Conservation (phyloP, 768 basidiomycete species). For the Mycena epipterygia region DNA sequence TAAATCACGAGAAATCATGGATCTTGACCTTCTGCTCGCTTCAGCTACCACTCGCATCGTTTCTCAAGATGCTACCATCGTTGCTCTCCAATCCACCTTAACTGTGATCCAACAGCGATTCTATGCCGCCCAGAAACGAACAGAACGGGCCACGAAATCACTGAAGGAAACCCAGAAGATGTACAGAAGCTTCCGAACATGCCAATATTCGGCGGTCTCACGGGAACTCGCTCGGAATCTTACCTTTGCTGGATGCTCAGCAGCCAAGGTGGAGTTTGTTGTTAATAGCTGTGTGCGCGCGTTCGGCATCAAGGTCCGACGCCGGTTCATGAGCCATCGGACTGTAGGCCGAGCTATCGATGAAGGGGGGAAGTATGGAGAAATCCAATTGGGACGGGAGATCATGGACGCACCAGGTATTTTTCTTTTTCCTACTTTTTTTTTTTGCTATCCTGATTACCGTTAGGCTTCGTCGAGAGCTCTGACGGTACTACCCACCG, state of each 20-base stretch:
- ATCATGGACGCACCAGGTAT: constrained; percentile 16
- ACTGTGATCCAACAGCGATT: background rate
- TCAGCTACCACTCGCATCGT: background rate
- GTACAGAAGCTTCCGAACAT: background rate
- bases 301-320: background rate
- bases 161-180: background rate
- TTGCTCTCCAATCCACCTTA: background rate
- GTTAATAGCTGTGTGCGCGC: background rate
- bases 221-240: constrained; percentile 5
- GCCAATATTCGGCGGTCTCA: background rate
- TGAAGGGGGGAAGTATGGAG: constrained; percentile 33
- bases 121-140: background rate
- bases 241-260: background rate
- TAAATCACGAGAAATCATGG: background rate
- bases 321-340: constrained; percentile 24
- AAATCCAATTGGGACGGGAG: constrained; percentile 35
- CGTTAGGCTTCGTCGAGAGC: constrained; percentile 37
- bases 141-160: background rate
- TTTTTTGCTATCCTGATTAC: background rate
- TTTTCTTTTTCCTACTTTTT: background rate
- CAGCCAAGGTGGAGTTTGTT: background rate
- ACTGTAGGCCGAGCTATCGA: constrained; percentile 21
- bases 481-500: constrained; percentile 31
- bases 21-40: background rate
- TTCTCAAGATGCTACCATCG: background rate